Evolutionary conservation across 495 filamentous ascomycete genomes (phyloP).

Genomic region (Tuber umbilicatum): DNA sequence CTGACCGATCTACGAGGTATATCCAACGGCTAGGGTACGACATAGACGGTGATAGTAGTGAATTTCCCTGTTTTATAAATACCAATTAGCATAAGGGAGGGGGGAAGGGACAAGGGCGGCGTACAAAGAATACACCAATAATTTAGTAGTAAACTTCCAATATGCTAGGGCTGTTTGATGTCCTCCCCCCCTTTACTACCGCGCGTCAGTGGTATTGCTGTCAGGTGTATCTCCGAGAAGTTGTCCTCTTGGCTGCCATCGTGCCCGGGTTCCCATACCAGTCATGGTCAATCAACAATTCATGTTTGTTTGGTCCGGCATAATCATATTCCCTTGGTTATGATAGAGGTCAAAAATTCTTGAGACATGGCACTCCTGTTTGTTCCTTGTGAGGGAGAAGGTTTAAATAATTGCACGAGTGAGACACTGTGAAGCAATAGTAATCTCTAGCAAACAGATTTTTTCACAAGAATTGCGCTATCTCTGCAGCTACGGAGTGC

Average conservation of each 20-base stretch:
- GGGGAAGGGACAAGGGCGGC: neutral
- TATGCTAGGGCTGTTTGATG: neutral
- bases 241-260: neutral
- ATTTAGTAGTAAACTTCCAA: neutral
- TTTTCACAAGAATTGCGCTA: no score
- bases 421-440: no score
- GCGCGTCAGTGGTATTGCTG: no score
- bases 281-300: neutral
- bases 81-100: no score
- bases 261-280: neutral
- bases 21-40: neutral
- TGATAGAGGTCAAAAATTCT: no score
- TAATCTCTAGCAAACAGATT: no score
- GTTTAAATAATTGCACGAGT: no score
- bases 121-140: neutral
- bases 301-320: neutral
- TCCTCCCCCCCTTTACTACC: neutral
- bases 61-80: neutral
- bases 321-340: no score
- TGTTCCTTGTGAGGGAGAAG: no score
- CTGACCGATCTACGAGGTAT: neutral
- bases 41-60: neutral
- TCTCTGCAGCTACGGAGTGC: no score
- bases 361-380: no score
- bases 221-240: neutral